Evolutionary conservation across 192 early-diverging fungal species (phyloP).

Genomic region (Entomortierella beljakovae): DNA sequence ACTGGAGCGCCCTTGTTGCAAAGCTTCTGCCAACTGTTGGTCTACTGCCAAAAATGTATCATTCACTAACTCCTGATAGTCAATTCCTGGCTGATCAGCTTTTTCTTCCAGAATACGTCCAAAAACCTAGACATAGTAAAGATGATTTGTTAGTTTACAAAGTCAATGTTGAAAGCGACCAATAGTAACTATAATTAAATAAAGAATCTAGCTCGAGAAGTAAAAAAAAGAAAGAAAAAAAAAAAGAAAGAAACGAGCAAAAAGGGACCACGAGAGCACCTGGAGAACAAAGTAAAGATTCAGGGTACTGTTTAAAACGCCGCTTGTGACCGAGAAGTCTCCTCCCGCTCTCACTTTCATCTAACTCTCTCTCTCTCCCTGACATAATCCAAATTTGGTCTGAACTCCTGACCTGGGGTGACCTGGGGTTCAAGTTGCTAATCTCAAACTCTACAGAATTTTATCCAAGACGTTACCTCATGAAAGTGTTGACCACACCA

Average conservation of each 20-base stretch:
- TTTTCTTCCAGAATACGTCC: constrained; percentile 78
- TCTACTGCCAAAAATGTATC: constrained; percentile 86
- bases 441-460: neutral
- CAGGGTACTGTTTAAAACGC: neutral
- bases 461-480: constrained; percentile 60
- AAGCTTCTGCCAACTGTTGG: constrained; percentile 72
- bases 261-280: no score
- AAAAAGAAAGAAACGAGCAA: no score
- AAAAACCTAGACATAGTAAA: constrained; percentile 29
- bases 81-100: constrained; percentile 59
- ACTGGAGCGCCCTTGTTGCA: constrained; percentile 80
- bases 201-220: no score
- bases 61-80: constrained; percentile 87
- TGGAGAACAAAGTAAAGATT: no score
- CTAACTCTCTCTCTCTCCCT: neutral
- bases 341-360: no score
- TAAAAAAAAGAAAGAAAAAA: no score
- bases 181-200: no score
- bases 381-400: neutral
- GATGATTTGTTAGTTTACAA: neutral
- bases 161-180: no score
- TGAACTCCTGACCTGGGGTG: no score
- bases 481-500: constrained; percentile 94
- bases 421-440: no score
- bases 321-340: neutral